Evolutionary conservation across 768 basidiomycete genomes (phyloP).

Genomic region (Hypsizygus marmoreus): DNA sequence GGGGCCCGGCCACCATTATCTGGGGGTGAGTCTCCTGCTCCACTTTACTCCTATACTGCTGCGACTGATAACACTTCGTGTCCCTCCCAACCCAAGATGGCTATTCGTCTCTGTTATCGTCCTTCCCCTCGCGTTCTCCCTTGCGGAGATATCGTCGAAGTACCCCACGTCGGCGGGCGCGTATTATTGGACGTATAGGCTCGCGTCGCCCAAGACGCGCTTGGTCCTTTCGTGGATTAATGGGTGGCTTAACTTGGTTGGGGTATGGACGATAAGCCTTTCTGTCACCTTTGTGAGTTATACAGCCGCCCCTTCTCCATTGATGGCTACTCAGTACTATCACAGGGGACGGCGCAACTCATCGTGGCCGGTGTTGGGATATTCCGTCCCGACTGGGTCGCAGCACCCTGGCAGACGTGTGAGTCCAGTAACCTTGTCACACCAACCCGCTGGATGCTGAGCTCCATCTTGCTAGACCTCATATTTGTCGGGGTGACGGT

Average conservation of each 20-base stretch:
- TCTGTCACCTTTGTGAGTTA: conserved; percentile 60
- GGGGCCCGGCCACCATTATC: conserved; percentile 57
- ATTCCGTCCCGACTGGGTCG: conserved; percentile 59
- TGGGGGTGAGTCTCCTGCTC: conserved; percentile 48
- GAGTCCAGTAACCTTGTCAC: no score
- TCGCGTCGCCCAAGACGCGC: conserved; percentile 53
- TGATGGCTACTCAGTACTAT: not conserved
- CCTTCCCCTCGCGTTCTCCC: conserved; percentile 50
- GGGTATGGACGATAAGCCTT: conserved; percentile 68
- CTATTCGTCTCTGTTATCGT: conserved; percentile 51
- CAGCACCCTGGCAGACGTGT: conserved; percentile 64
- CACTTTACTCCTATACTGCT: no score
- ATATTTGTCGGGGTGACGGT: conserved; percentile 58
- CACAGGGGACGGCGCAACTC: conserved; percentile 57
- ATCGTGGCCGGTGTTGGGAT: conserved; percentile 60
- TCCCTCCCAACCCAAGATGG: conserved; percentile 36
- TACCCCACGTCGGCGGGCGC: conserved; percentile 65
- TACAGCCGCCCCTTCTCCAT: not conserved
- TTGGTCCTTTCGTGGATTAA: conserved; percentile 64
- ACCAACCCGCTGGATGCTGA: no score
- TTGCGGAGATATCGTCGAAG: conserved; percentile 61
- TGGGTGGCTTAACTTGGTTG: conserved; percentile 69
- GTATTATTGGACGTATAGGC: conserved; percentile 67
- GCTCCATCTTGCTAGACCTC: conserved; percentile 36
- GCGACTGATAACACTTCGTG: not conserved